phyloP scores from a whole-genome alignment of 768 basidiomycete genomes.

The Mycena amicta region DNA sequence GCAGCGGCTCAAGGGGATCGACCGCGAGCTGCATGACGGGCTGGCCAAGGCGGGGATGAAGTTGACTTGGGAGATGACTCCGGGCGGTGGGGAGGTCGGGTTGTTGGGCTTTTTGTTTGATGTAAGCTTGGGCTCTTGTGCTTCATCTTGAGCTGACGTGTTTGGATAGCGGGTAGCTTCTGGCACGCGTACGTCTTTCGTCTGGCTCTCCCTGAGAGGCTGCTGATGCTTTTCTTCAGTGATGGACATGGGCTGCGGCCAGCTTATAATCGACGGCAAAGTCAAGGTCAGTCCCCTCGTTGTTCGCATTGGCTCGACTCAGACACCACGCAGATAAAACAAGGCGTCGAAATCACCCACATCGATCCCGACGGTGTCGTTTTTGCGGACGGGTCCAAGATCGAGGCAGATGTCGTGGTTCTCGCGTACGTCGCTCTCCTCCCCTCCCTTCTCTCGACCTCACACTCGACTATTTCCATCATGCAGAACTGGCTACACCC shows the following conservation, averaged over 20 bases:
- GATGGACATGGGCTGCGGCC: constrained; percentile 32
- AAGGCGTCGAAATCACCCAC: constrained; percentile 50
- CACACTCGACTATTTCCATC: neutral
- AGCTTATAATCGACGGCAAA: constrained; percentile 41
- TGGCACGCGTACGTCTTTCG: constrained; percentile 7
- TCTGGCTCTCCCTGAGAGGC: neutral
- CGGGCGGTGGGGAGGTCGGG: constrained; percentile 27
- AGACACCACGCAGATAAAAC: constrained; percentile 35
- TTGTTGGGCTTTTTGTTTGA: constrained; percentile 13
- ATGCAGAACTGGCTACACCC: neutral
- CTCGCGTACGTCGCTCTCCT: constrained; percentile 11
- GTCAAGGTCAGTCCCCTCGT: constrained; percentile 45
- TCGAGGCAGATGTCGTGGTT: constrained; percentile 1
- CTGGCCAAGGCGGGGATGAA: constrained; percentile 33
- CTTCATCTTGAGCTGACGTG: neutral
- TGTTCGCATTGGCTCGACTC: constrained; percentile 37
- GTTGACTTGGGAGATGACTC: constrained; percentile 19
- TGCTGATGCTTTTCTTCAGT: neutral
- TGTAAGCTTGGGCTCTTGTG: neutral
- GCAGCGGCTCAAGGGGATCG: constrained; percentile 7
- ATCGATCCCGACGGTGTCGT: constrained; percentile 40
- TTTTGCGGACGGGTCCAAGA: neutral
- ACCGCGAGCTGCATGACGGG: constrained; percentile 15
- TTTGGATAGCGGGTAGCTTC: constrained; percentile 5
- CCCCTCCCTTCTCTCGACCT: neutral